Evolutionary conservation across 306 rosid genomes (phyloP).

Genomic region (Ammopiptanthus mongolicus): DNA sequence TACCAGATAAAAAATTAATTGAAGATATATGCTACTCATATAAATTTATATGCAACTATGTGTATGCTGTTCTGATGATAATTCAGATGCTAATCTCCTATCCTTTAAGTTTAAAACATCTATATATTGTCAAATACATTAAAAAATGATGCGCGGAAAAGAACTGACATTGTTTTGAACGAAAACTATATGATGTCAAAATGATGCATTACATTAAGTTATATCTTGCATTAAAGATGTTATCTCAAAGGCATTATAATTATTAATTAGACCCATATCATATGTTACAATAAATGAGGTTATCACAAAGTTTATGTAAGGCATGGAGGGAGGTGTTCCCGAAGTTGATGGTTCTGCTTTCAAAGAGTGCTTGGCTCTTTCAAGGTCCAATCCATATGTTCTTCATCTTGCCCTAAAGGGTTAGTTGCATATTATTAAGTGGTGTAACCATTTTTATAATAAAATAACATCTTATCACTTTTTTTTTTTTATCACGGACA

Average conservation of each 20-base stretch:
- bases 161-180: no score
- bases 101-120: background rate
- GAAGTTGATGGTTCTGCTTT: constrained; percentile 23
- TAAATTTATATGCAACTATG: background rate
- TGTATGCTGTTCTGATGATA: background rate
- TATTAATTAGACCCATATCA: background rate
- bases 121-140: background rate
- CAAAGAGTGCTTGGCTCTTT: constrained; percentile 27
- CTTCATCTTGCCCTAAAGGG: constrained; percentile 22
- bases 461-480: no score
- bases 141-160: background rate
- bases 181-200: background rate
- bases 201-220: background rate
- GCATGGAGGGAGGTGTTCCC: constrained; percentile 22
- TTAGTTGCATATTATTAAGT: no score
- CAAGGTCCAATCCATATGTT: constrained; percentile 23
- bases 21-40: background rate
- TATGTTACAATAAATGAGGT: background rate
- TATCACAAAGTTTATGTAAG: background rate
- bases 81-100: background rate
- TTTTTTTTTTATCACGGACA: no score
- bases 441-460: no score
- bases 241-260: background rate
- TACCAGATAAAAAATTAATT: background rate
- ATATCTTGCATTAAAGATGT: background rate